Evolutionary conservation across 1,139 yeast species (phyloP).

Genomic region (Suhomyces guaymorum): DNA sequence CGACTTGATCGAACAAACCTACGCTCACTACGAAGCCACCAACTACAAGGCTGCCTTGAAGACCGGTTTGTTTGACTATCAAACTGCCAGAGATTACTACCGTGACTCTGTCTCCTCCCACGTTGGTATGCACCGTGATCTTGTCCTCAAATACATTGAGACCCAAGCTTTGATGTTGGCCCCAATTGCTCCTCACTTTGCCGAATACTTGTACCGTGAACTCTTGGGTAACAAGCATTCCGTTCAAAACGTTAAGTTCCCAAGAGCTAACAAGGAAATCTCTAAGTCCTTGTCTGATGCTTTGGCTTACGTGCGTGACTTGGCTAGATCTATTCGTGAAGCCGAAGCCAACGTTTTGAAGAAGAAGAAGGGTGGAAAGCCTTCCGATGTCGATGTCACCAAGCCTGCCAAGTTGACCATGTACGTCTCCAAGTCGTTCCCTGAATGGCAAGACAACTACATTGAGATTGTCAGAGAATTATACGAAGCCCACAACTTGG

Average conservation of each 20-base stretch:
- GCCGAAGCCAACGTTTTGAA: slow-evolving; percentile 85
- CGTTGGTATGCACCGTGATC: slow-evolving; percentile 77
- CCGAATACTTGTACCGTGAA: slow-evolving; percentile 87
- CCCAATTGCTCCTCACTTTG: slow-evolving; percentile 95
- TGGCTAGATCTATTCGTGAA: slow-evolving; percentile 86
- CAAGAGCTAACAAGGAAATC: slow-evolving; percentile 66
- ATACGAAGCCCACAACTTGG: slow-evolving; percentile 61
- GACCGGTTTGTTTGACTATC: slow-evolving; percentile 89
- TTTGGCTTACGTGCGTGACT: slow-evolving; percentile 71
- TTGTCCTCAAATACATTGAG: slow-evolving; percentile 80
- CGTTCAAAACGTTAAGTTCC: slow-evolving; percentile 78
- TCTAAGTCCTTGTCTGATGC: slow-evolving; percentile 65
- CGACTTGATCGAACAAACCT: slow-evolving; percentile 69
- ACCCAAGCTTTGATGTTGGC: slow-evolving; percentile 80
- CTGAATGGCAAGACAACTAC: slow-evolving; percentile 93
- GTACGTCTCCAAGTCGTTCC: slow-evolving; percentile 79
- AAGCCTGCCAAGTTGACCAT: slow-evolving; percentile 73
- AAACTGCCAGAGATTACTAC: slow-evolving; percentile 92
- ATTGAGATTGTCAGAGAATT: slow-evolving; percentile 81
- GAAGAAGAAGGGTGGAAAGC: slow-evolving; percentile 85
- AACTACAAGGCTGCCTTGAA: slow-evolving; percentile 88
- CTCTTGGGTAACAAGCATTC: slow-evolving; percentile 59
- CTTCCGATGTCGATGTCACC: slow-evolving; percentile 68
- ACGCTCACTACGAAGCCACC: slow-evolving; percentile 67
- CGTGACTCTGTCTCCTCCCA: slow-evolving; percentile 71